Percentiles rank a stretch among this genome's conserved stretches.
Conservation (phyloP, 2,329 filamentous ascomycete genomes). For the Dothideomycetes sp. region DNA sequence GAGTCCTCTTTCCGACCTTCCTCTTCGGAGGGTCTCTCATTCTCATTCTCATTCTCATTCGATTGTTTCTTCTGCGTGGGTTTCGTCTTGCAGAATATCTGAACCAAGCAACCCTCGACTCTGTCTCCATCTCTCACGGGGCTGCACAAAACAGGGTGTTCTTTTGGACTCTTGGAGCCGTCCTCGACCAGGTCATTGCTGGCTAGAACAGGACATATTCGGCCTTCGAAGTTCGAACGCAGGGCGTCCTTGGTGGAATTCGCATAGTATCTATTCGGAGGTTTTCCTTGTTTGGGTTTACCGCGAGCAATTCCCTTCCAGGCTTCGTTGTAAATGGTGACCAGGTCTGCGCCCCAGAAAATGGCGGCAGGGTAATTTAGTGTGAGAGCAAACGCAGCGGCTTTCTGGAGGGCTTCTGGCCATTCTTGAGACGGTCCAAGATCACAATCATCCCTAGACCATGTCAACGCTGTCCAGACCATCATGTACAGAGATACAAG, state of each 20-base stretch:
- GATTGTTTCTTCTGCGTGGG: not conserved
- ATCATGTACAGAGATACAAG: no score
- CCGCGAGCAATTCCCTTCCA: slow-evolving; percentile 31
- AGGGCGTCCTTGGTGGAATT: slow-evolving; percentile 29
- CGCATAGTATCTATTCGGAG: slow-evolving; percentile 25
- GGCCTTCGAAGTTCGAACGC: slow-evolving; percentile 23
- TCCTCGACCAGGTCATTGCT: slow-evolving; percentile 17
- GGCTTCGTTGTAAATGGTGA: slow-evolving; percentile 33
- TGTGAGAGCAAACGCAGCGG: slow-evolving; percentile 27
- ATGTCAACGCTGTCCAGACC: slow-evolving; percentile 3
- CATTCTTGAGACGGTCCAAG: slow-evolving; percentile 29
- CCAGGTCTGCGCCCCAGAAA: slow-evolving; percentile 33
- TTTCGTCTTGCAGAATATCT: slow-evolving; percentile 16
- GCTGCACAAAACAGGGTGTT: slow-evolving; percentile 20
- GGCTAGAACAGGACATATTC: slow-evolving; percentile 17
- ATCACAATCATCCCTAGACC: slow-evolving; percentile 16
- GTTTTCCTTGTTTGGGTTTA: slow-evolving; percentile 28
- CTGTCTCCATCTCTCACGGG: slow-evolving; percentile 15
- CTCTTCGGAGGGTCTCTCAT: not conserved
- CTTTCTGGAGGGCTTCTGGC: slow-evolving; percentile 24
- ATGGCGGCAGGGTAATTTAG: slow-evolving; percentile 35
- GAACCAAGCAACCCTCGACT: slow-evolving; percentile 18
- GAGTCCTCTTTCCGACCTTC: not conserved
- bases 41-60: not conserved
- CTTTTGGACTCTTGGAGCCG: not conserved